phyloP scores from a whole-genome alignment of 371 early-diverging fungal genomes.

The Parasitella parasitica region DNA sequence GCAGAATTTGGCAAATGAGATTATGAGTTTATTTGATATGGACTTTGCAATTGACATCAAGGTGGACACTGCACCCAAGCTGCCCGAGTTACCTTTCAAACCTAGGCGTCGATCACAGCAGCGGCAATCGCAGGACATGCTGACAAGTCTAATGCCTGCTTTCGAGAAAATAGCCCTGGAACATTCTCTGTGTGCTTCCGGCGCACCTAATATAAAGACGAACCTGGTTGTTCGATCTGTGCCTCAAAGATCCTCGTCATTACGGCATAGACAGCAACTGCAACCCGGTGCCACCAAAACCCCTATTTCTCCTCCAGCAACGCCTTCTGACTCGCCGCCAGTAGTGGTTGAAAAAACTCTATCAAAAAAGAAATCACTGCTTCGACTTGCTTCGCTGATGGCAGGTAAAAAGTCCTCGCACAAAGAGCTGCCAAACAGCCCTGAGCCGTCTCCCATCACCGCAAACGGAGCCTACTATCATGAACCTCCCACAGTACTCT shows the following conservation, averaged over 20 bases:
- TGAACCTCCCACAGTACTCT: neutral
- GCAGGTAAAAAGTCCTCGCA: neutral
- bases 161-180: slow-evolving; percentile 28
- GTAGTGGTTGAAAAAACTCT: neutral
- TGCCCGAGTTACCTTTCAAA: slow-evolving; percentile 39
- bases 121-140: slow-evolving; percentile 22
- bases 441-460: slow-evolving; percentile 5
- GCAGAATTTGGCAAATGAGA: slow-evolving; percentile 43
- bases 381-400: slow-evolving; percentile 30
- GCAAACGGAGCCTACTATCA: neutral
- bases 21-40: slow-evolving; percentile 56
- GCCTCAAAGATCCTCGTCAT: slow-evolving; percentile 31
- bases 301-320: slow-evolving; percentile 4
- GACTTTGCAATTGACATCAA: slow-evolving; percentile 50
- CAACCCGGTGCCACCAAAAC: neutral
- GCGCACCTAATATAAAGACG: neutral
- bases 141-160: slow-evolving; percentile 20
- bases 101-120: slow-evolving; percentile 8
- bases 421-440: slow-evolving; percentile 6
- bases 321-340: slow-evolving; percentile 5
- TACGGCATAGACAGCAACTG: slow-evolving; percentile 15
- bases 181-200: slow-evolving; percentile 3
- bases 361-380: slow-evolving; percentile 11
- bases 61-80: slow-evolving; percentile 37
- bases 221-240: slow-evolving; percentile 24